Evolutionary conservation across 495 filamentous ascomycete genomes (phyloP).

Genomic region (Daldinia childiae): DNA sequence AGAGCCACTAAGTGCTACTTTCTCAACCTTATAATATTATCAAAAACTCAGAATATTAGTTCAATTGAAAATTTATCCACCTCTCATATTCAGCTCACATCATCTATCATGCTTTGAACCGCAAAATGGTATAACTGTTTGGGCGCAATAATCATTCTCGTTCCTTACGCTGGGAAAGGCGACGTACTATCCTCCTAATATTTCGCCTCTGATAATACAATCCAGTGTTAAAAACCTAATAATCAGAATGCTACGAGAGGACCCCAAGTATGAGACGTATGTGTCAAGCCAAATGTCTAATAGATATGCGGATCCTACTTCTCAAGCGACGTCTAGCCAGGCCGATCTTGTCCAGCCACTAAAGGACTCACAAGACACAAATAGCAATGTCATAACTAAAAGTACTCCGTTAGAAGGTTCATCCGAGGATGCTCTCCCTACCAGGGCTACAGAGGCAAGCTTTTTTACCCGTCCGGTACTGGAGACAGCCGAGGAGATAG

Average conservation of each 20-base stretch:
- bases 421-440: neutral
- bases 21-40: neutral
- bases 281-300: neutral
- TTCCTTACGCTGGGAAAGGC: neutral
- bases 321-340: slow-evolving; percentile 8
- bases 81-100: neutral
- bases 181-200: neutral
- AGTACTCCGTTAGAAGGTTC: neutral
- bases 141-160: neutral
- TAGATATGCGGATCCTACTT: neutral
- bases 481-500: slow-evolving; percentile 36
- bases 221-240: neutral
- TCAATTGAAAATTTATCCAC: neutral
- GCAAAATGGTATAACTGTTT: neutral
- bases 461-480: slow-evolving; percentile 28
- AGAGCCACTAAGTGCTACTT: neutral
- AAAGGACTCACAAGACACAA: slow-evolving; percentile 24
- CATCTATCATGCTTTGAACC: neutral
- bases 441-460: neutral
- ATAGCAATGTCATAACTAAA: neutral
- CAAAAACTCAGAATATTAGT: neutral
- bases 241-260: slow-evolving; percentile 3
- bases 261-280: neutral
- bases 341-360: slow-evolving; percentile 3
- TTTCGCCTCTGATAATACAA: neutral